Evolutionary conservation across 169 alveolate genomes (phyloP), one percentile per base, ranked within the genome.

Genomic region (Toxoplasma gondii): DNA sequence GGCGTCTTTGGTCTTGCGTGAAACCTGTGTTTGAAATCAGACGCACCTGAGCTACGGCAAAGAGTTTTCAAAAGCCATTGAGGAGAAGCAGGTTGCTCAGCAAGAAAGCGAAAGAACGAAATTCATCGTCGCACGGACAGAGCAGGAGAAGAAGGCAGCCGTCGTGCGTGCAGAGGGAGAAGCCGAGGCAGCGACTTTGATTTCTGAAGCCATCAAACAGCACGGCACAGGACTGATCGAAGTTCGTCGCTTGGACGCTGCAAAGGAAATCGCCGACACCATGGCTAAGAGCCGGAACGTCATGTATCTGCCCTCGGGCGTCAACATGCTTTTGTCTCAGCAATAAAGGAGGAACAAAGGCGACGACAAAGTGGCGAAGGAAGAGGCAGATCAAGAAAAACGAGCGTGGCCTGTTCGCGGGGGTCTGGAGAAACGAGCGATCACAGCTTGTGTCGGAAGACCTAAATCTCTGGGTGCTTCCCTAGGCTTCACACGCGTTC

Each of bases 81-180:
- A 99, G 96, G 99, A 99, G 94, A 99, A 99, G 97, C 99, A 99
- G 95, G 99, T 99, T 38, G 99, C 99, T 41, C 98, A 99, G 96
- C 99, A 99, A 96, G 99, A 98, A 81, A 99, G 99, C 69, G 99
- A 99, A 96, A 95, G 99, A 86, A 99, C 99, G 58, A 99, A 99
- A 97, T 99, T 98, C 93, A 95, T 98, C 78, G 99, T 99, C 38
- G 98, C 98, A 94, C 97, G 98, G 97, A 98, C 99, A 29, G 99
- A 98, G 91, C 99, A 99, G 93, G 99, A 98, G 96, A 98, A 98
- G 97, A 97, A 98, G 83, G 99, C 99, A 45, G 99, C 99, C 24
- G 98, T 99, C 45, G 98, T 99, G 41, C 98, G 96, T 91, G 99
- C 99, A 1, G 98, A 98, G 96, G 99, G 99, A 81, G 99, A 99